phyloP scores from a whole-genome alignment of 2,329 filamentous ascomycete species.

The Juglanconis juglandina region DNA sequence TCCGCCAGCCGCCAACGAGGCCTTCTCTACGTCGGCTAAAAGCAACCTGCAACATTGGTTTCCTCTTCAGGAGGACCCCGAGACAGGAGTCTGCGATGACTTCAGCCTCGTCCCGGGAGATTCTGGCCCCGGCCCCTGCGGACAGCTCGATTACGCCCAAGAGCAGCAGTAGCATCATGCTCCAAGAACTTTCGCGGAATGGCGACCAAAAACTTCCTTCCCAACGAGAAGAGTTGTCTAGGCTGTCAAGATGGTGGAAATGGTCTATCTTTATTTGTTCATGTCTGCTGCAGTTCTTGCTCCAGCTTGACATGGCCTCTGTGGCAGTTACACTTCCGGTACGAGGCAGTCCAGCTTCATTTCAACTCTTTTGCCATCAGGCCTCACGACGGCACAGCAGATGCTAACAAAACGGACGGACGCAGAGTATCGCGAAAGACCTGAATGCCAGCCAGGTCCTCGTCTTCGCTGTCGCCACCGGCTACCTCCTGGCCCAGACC shows the following conservation, averaged over 20 bases:
- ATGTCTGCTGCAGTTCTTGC: constrained; percentile 22
- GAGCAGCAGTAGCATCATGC: background rate
- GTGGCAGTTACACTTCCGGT: constrained; percentile 22
- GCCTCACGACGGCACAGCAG: too few species aligned
- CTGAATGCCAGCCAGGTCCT: constrained; percentile 17
- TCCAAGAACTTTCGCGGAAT: background rate
- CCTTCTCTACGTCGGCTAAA: too few species aligned
- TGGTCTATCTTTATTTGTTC: constrained; percentile 21
- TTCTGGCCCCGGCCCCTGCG: background rate
- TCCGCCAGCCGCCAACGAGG: too few species aligned
- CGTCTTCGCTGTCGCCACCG: constrained; percentile 22
- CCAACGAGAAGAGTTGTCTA: background rate
- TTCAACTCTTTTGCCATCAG: background rate
- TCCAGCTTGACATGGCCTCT: constrained; percentile 23
- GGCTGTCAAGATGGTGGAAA: constrained; percentile 12
- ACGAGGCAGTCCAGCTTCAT: background rate
- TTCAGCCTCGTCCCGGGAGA: background rate
- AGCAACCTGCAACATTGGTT: too few species aligned
- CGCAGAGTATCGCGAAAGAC: constrained; percentile 21
- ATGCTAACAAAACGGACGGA: background rate
- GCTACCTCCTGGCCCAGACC: constrained; percentile 22
- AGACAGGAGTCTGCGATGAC: background rate
- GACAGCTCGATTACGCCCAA: background rate
- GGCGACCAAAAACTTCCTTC: background rate
- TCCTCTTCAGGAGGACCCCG: too few species aligned